Conservation (phyloP, 2,329 filamentous ascomycete genomes). For the Thielaviopsis cerberus region DNA sequence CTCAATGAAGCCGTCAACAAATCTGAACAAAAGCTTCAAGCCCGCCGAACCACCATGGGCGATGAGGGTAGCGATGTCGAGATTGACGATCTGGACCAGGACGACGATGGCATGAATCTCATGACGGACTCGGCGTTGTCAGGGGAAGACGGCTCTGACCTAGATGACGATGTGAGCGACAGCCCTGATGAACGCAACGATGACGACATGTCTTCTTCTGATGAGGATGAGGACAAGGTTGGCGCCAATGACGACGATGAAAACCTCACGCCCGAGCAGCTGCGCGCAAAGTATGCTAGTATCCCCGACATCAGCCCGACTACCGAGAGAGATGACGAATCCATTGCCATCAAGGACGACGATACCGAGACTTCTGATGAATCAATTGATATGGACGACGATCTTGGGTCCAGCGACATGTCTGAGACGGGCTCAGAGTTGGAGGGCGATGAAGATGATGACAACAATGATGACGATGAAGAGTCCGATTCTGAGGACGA, state of each 20-base stretch:
- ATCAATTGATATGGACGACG: conserved; percentile 29
- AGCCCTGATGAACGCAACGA: conserved; percentile 21
- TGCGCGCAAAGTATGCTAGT: conserved; percentile 49
- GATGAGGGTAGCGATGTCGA: conserved; percentile 33
- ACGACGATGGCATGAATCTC: conserved; percentile 29
- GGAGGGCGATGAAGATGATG: conserved; percentile 26
- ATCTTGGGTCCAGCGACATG: conserved; percentile 23
- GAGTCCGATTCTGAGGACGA: conserved; percentile 20
- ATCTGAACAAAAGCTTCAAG: conserved; percentile 49
- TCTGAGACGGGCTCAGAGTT: conserved; percentile 25
- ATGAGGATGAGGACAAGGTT: conserved; percentile 43
- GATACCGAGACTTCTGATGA: conserved; percentile 16
- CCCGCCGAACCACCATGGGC: conserved; percentile 22
- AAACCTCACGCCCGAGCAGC: conserved; percentile 47
- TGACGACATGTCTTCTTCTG: conserved; percentile 41
- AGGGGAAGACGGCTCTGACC: conserved; percentile 16
- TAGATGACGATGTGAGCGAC: conserved; percentile 22
- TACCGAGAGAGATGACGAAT: background rate
- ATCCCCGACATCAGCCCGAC: conserved; percentile 31
- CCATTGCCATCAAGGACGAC: conserved; percentile 9
- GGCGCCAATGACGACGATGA: conserved; percentile 43
- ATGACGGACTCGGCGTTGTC: conserved; percentile 19
- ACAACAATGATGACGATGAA: conserved; percentile 28
- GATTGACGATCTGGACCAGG: conserved; percentile 22
- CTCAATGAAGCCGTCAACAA: conserved; percentile 56